These are phyloP conservation scores for Blastomyces emzantsi DNA, from an alignment of 2,329 filamentous ascomycete genomes.

Conservation along the genomic window DNA sequence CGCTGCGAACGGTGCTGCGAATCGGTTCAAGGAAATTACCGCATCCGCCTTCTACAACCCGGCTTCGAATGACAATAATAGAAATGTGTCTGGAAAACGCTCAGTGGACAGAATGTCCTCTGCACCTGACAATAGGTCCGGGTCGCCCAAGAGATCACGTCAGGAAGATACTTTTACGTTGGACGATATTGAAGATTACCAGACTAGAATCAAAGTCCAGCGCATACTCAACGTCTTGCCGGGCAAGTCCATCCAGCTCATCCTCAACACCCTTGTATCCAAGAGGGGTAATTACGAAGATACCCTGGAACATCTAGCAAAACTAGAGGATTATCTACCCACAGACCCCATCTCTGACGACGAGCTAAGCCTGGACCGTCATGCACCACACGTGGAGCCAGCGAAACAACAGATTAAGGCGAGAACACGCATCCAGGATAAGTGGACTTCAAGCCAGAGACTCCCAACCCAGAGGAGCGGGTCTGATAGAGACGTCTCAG, in stretches of 20 bases:
- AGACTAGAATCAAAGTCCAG: constrained; percentile 43
- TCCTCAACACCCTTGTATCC: constrained; percentile 43
- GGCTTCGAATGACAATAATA: constrained; percentile 11
- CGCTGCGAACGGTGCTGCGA: constrained; percentile 20
- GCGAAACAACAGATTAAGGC: constrained; percentile 48
- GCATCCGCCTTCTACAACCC: constrained; percentile 36
- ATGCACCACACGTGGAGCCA: constrained; percentile 17
- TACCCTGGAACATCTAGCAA: constrained; percentile 42
- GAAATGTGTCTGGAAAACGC: constrained; percentile 26
- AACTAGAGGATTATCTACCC: constrained; percentile 27
- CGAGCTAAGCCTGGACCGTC: constrained; percentile 27
- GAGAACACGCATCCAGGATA: constrained; percentile 50
- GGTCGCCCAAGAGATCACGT: constrained; percentile 25
- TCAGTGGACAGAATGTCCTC: constrained; percentile 24
- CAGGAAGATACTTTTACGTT: constrained; percentile 35
- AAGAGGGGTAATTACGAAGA: constrained; percentile 48
- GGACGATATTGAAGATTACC: constrained; percentile 44
- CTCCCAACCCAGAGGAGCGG: constrained; percentile 19
- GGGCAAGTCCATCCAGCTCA: constrained; percentile 37
- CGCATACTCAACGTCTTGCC: constrained; percentile 45
- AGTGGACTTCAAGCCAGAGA: constrained; percentile 45
- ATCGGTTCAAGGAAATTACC: constrained; percentile 39
- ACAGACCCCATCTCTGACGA: constrained; percentile 35
- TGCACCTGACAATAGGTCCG: not conserved
- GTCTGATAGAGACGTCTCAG: constrained; percentile 22